Percentiles rank a stretch among this genome's conserved stretches.
Evolutionary conservation across 75 land plant genomes (phyloP).

Genomic region (Cryptomeria japonica): DNA sequence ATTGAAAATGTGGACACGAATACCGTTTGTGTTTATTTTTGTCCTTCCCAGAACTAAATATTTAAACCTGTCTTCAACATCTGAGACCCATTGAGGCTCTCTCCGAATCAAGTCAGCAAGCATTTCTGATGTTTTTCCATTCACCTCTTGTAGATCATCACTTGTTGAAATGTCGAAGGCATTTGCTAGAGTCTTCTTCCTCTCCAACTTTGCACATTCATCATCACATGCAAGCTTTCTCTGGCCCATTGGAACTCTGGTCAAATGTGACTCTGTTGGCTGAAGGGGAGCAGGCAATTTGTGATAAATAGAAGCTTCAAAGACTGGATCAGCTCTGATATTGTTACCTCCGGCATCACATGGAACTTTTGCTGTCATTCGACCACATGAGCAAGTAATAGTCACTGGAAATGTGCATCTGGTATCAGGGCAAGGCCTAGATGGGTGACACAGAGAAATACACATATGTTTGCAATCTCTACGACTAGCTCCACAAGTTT

Average conservation of each 20-base stretch:
- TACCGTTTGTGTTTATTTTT: constrained; percentile 31
- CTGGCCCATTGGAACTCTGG: constrained; percentile 73
- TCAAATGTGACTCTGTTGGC: constrained; percentile 61
- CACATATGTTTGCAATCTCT: constrained; percentile 95
- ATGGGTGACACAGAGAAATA: constrained; percentile 80
- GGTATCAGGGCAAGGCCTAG: constrained; percentile 70
- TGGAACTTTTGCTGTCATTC: constrained; percentile 76
- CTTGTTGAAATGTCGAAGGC: constrained; percentile 80
- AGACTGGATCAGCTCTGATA: constrained; percentile 41
- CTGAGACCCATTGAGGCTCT: constrained; percentile 89
- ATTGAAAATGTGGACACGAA: constrained; percentile 84
- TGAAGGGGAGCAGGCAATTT: constrained; percentile 77
- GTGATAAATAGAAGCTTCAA: constrained; percentile 58
- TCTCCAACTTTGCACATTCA: constrained; percentile 85
- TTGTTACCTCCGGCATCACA: constrained; percentile 82
- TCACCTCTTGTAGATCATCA: constrained; percentile 58
- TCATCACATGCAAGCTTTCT: constrained; percentile 89
- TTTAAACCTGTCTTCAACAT: constrained; percentile 91
- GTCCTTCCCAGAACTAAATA: constrained; percentile 77
- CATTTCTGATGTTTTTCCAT: constrained; percentile 62
- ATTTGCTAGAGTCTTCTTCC: constrained; percentile 82
- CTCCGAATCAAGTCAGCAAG: constrained; percentile 66
- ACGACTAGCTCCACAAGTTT: constrained; percentile 92
- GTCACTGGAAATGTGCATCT: constrained; percentile 78
- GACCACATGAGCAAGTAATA: constrained; percentile 88